A percentile compares a stretch with the other conserved stretches of the same genome.
Evolutionary conservation across 1,139 yeast species (phyloP).

Genomic region (Blastobotrys aristatus): DNA sequence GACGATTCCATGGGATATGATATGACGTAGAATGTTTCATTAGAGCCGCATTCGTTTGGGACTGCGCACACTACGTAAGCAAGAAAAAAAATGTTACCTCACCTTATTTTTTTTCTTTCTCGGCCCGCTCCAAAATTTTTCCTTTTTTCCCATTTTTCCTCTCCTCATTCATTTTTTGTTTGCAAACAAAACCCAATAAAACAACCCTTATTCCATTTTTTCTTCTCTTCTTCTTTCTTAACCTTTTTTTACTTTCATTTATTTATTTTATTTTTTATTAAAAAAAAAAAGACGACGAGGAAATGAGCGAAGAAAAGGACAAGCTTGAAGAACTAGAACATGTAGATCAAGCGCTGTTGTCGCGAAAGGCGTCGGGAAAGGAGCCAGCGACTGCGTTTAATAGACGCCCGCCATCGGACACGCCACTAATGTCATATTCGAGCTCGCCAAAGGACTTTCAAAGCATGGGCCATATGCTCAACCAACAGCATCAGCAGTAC

Average conservation of each 20-base stretch:
- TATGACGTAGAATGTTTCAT: not conserved
- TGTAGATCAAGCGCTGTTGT: conserved; percentile 4
- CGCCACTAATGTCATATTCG: conserved; percentile 23
- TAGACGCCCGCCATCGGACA: conserved; percentile 26
- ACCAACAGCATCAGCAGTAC: not conserved
- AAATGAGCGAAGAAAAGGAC: conserved; percentile 1
- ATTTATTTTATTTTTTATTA: not conserved
- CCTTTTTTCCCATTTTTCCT: not conserved
- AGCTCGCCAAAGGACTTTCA: conserved; percentile 21
- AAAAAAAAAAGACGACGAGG: conserved; percentile 1
- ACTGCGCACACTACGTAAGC: too few species aligned
- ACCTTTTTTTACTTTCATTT: not conserved
- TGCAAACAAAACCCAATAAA: not conserved
- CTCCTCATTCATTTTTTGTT: too few species aligned
- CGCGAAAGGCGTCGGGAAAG: not conserved
- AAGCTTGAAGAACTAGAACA: not conserved
- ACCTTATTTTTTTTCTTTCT: too few species aligned
- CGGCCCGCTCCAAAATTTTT: not conserved
- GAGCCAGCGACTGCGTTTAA: conserved; percentile 14
- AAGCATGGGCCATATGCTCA: not conserved
- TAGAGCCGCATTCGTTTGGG: too few species aligned
- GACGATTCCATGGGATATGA: not conserved
- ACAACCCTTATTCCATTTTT: not conserved
- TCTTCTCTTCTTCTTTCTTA: not conserved
- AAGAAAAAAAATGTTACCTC: too few species aligned